Evolutionary conservation across 2,329 filamentous ascomycete species (phyloP), one percentile per base, ranked within the genome.

Genomic region (Zasmidium angulare): DNA sequence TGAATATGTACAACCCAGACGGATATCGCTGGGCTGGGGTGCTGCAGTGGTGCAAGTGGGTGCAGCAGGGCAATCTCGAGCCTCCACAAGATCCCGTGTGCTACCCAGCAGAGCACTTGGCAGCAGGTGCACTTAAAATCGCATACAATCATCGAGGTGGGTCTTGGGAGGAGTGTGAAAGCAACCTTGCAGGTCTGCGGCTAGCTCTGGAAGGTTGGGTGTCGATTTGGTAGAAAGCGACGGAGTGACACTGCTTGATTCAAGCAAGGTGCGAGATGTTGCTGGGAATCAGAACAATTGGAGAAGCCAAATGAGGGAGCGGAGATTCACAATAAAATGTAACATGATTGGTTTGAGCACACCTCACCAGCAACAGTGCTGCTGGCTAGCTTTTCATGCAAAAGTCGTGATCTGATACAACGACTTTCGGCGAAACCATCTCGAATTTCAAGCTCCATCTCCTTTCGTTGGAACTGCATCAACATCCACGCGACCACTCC

Each of bases 401-500:
- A 43, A 43, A 43, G 36, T 43, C 36, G 36, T 43, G 36, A 43
- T 17, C n/a, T 43, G 36, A 43, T 43, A 43, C 36, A 43, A 43
- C 36, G 36, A 43, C 36, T 43, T 43, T 17, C 6, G 36, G n/a
- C 36, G 7, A 14, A 14, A 43, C n/a, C 36, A 43, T 17, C 36
- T 43, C 36, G 36, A 43, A 43, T 43, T 43, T 43, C 36, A 43
- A 43, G 36, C 36, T 43, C 36, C 53, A 47, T 48, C 56, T 58
- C 56, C 56, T 59, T 59, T 55, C 51, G 51, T 31, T 22, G 21
- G 36, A 21, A 36, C 22, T 31, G 26, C 46, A 48, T 36, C 31
- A 46, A 50, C 52, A 56, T 12, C 52, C 59, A 63, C 63, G 59
- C 61, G 58, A 62, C 59, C 61, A 63, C 36, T 46, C 31, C 53